phyloP scores from a whole-genome alignment of 1,284 basidiomycete genomes.

The Ustilago tritici region DNA sequence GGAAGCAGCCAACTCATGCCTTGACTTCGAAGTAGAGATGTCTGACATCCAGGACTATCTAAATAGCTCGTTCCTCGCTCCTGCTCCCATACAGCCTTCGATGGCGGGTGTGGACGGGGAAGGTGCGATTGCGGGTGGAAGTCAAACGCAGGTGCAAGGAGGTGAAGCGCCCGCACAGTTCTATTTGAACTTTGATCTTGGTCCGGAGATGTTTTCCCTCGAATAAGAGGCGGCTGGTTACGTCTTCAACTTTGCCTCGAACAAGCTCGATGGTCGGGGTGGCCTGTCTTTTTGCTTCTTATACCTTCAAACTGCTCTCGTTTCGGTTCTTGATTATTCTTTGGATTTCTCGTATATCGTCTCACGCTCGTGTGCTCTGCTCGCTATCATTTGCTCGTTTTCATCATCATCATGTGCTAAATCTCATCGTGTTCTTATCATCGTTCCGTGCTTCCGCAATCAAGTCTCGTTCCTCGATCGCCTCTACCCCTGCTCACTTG shows the following conservation, averaged over 20 bases:
- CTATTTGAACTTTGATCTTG: conserved; percentile 32
- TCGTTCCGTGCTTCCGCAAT: background rate
- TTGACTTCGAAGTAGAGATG: conserved; percentile 25
- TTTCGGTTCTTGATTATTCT: background rate
- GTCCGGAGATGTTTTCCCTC: conserved; percentile 13
- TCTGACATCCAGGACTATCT: conserved; percentile 22
- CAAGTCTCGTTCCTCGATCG: background rate
- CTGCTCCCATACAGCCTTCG: background rate
- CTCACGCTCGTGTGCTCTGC: conserved; percentile 1
- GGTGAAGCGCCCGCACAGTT: conserved; percentile 5
- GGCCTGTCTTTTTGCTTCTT: background rate
- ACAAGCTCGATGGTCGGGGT: background rate
- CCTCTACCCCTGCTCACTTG: background rate
- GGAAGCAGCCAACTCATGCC: background rate
- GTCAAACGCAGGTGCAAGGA: background rate
- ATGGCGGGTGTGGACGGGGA: background rate
- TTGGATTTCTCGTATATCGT: conserved; percentile 6
- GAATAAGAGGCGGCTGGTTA: conserved; percentile 8
- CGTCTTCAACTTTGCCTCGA: background rate
- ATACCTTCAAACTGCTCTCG: background rate
- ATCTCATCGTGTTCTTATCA: background rate
- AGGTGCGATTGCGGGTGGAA: background rate
- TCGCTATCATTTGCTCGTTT: background rate
- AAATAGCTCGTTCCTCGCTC: conserved; percentile 6
- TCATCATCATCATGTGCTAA: background rate